Evolutionary conservation across 306 rosid genomes (phyloP).

Genomic region (Castanea crenata): DNA sequence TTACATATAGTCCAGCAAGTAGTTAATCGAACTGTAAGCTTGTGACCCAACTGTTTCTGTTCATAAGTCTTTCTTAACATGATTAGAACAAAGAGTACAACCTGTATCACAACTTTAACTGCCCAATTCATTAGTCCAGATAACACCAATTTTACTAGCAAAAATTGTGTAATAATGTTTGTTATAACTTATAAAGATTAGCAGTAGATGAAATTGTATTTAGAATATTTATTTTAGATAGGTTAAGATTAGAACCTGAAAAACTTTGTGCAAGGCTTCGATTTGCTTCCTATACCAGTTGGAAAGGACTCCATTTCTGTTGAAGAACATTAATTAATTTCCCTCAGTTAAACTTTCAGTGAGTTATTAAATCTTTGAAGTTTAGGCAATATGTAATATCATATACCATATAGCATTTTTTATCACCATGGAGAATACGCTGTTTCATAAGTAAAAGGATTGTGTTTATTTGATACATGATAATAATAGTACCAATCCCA

Average conservation of each 20-base stretch:
- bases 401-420: conserved; percentile 13
- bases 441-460: neutral
- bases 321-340: conserved; percentile 85
- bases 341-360: conserved; percentile 58
- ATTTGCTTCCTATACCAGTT: conserved; percentile 97
- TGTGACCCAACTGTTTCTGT: conserved; percentile 59
- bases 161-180: conserved; percentile 27
- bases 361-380: conserved; percentile 46
- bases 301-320: conserved; percentile 87
- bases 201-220: conserved; percentile 42
- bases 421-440: neutral
- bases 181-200: conserved; percentile 32
- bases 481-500: conserved; percentile 4
- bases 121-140: conserved; percentile 71
- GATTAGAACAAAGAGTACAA: conserved; percentile 58
- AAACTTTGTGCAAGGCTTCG: conserved; percentile 99
- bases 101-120: conserved; percentile 82
- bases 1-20: conserved; percentile 48
- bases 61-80: conserved; percentile 62
- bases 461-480: neutral
- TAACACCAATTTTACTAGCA: conserved; percentile 41
- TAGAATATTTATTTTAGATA: conserved; percentile 62
- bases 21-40: conserved; percentile 43
- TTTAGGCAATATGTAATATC: conserved; percentile 34
- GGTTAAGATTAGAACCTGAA: conserved; percentile 99